A percentile compares a stretch with the other conserved stretches of the same genome.
These are phyloP conservation scores for Colletotrichum cordylinicola DNA, from an alignment of 2,329 filamentous ascomycete genomes.

Conservation along the genomic window DNA sequence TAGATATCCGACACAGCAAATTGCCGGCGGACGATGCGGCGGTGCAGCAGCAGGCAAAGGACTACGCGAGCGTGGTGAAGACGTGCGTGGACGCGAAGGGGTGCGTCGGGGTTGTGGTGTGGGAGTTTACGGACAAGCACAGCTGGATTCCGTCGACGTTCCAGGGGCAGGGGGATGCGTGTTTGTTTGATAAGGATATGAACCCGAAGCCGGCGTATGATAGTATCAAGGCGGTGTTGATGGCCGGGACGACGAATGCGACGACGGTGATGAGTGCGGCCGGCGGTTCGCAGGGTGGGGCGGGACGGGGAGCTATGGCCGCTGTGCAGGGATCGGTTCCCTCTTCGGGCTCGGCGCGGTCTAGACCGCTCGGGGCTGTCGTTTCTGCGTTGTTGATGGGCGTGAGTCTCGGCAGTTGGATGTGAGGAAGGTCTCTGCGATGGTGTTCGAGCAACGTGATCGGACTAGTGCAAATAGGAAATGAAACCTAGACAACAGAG, in stretches of 20 bases:
- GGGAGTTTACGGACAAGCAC: constrained; percentile 48
- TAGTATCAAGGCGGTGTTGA: constrained; percentile 38
- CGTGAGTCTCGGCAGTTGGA: not conserved
- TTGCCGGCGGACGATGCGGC: constrained; percentile 62
- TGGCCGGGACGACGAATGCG: not conserved
- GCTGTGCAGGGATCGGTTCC: not conserved
- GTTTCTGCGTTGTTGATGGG: not conserved
- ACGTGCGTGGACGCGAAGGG: constrained; percentile 38
- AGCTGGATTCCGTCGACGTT: constrained; percentile 45
- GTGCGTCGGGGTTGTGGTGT: constrained; percentile 49
- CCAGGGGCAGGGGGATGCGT: constrained; percentile 40
- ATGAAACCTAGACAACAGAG: not conserved
- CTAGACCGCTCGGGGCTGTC: not conserved
- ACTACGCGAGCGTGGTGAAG: constrained; percentile 45
- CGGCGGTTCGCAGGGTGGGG: not conserved
- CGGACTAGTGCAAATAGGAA: not conserved
- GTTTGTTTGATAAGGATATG: constrained; percentile 41
- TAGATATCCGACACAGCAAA: constrained; percentile 68
- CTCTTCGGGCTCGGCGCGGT: not conserved
- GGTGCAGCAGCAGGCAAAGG: constrained; percentile 52
- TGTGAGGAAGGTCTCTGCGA: not conserved
- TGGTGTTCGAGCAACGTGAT: too few species aligned
- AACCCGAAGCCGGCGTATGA: constrained; percentile 45
- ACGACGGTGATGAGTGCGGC: not conserved
- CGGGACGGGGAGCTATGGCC: not conserved